Conservation (phyloP, 306 rosid genomes). For the Biancaea sappan region DNA sequence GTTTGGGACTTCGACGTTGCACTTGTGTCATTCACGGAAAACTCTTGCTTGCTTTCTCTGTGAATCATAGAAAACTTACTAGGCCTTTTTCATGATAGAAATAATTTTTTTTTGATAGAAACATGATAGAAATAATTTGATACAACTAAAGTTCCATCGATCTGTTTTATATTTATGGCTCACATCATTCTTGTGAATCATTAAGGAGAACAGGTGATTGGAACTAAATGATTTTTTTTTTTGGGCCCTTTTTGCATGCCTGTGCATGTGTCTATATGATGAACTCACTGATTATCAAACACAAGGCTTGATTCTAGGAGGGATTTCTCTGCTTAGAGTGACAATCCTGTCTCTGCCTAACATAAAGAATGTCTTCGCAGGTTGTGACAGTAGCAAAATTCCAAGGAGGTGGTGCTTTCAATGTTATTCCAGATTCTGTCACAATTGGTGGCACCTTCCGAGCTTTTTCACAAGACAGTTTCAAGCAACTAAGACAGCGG, state of each 20-base stretch:
- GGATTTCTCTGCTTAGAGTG: constrained; percentile 21
- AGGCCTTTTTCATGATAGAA: too few relatives aligned
- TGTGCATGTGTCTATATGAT: neutral
- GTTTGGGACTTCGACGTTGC: neutral
- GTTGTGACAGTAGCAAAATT: constrained; percentile 78
- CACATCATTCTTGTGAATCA: too few relatives aligned
- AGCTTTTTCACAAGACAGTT: constrained; percentile 58
- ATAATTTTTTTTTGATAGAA: too few relatives aligned
- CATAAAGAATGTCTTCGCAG: constrained; percentile 41
- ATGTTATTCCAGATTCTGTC: constrained; percentile 91
- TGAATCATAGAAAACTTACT: neutral
- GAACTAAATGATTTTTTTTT: too few relatives aligned
- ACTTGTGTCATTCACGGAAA: neutral
- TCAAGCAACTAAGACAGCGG: constrained; percentile 55
- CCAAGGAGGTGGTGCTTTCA: constrained; percentile 87
- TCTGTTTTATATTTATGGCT: too few relatives aligned
- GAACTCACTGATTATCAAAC: neutral
- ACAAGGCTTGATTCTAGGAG: too few relatives aligned
- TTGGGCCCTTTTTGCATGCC: too few relatives aligned
- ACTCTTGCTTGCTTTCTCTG: neutral
- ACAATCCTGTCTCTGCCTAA: constrained; percentile 28
- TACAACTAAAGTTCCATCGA: too few relatives aligned
- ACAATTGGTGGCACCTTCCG: constrained; percentile 88
- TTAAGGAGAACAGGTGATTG: too few relatives aligned
- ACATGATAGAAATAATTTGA: too few relatives aligned